These are phyloP conservation scores for Penicillium salamii DNA, from an alignment of 495 filamentous ascomycete genomes.

Conservation along the genomic window DNA sequence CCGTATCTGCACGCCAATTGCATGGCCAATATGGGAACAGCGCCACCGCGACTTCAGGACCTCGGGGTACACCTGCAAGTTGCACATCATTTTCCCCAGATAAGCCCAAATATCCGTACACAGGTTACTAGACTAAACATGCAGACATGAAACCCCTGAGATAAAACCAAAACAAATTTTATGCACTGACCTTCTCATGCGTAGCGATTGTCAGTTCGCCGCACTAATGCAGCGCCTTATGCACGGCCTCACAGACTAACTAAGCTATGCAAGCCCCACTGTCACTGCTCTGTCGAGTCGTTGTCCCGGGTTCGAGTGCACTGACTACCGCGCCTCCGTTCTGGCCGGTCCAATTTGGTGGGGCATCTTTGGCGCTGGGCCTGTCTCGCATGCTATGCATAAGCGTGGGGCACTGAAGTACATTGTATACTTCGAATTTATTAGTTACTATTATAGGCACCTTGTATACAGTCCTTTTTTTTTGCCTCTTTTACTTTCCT, in stretches of 20 bases:
- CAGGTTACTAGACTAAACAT: background rate
- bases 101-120: background rate
- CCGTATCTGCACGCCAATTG: background rate
- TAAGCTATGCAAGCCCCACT: constrained; percentile 17
- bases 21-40: constrained; percentile 1
- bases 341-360: constrained; percentile 18
- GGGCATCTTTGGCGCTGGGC: background rate
- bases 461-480: too few relatives aligned
- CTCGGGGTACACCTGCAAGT: constrained; percentile 15
- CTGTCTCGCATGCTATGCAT: constrained; percentile 5
- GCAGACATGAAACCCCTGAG: constrained; percentile 13
- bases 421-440: background rate
- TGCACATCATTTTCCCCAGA: constrained; percentile 6
- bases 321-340: constrained; percentile 24
- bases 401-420: constrained; percentile 9
- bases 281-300: constrained; percentile 17
- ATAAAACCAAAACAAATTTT: constrained; percentile 13
- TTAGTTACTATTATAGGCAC: background rate
- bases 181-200: constrained; percentile 24
- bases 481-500: background rate
- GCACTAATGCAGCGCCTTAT: constrained; percentile 25
- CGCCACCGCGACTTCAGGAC: background rate
- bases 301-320: constrained; percentile 19
- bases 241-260: constrained; percentile 16
- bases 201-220: constrained; percentile 27